phyloP scores from a whole-genome alignment of 352 stramenopile genomes.

The Phytopythium helicoides region DNA sequence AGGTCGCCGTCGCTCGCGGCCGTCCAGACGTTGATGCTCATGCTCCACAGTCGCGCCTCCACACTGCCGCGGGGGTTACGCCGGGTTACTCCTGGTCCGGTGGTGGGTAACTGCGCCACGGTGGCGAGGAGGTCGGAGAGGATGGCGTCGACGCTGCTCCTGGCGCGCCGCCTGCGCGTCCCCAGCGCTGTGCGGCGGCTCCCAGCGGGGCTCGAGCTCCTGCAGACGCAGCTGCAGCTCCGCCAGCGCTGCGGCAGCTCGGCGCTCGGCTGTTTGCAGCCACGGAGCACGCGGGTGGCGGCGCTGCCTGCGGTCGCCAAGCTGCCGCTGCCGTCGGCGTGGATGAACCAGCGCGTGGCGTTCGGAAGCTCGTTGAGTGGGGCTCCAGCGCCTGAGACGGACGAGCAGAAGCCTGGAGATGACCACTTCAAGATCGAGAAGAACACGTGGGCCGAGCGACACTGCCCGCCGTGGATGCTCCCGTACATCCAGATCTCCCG shows the following conservation, averaged over 20 bases:
- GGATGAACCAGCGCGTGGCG: background rate
- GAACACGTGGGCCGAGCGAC: slow-evolving; percentile 81
- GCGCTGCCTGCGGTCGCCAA: too few relatives aligned
- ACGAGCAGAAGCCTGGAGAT: background rate
- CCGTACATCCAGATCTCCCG: slow-evolving; percentile 87
- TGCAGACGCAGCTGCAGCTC: too few relatives aligned
- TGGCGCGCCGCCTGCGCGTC: background rate
- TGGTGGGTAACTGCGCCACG: too few relatives aligned
- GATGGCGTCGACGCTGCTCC: background rate
- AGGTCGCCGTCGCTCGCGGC: slow-evolving; percentile 59
- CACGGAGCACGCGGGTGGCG: too few relatives aligned
- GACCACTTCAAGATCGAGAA: slow-evolving; percentile 76
- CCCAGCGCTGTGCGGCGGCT: background rate
- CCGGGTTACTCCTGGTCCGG: background rate
- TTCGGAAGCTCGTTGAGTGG: too few relatives aligned
- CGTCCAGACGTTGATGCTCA: slow-evolving; percentile 56
- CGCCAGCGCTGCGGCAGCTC: too few relatives aligned
- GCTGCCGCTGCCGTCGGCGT: background rate
- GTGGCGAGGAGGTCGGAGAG: background rate
- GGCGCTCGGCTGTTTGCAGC: too few relatives aligned
- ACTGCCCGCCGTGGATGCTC: slow-evolving; percentile 74
- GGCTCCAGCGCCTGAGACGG: background rate
- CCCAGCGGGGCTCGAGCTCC: too few relatives aligned
- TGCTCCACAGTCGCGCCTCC: too few relatives aligned
- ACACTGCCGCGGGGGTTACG: background rate